phyloP scores from a whole-genome alignment of 1,284 basidiomycete genomes.

The Sanghuangporus sanghuang region DNA sequence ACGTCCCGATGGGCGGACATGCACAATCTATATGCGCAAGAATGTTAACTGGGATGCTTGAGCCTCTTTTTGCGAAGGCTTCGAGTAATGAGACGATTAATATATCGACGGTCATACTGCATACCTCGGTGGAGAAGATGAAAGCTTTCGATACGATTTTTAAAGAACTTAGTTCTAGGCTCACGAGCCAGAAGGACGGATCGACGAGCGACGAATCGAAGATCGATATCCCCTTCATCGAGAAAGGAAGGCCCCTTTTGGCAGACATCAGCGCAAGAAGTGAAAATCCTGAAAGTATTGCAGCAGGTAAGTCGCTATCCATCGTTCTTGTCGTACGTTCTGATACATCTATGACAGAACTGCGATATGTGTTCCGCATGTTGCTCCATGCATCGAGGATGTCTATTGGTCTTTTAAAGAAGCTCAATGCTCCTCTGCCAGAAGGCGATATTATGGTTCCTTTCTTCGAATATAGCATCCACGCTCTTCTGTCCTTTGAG shows the following conservation, averaged over 20 bases:
- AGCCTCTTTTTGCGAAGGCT: slow-evolving; percentile 77
- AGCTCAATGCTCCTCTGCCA: slow-evolving; percentile 72
- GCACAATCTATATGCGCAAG: slow-evolving; percentile 93
- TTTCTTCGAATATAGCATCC: slow-evolving; percentile 83
- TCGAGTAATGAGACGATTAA: slow-evolving; percentile 61
- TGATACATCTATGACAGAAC: slow-evolving; percentile 45
- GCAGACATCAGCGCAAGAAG: slow-evolving; percentile 61
- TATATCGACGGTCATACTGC: slow-evolving; percentile 73
- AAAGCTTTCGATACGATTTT: slow-evolving; percentile 74
- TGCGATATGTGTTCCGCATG: slow-evolving; percentile 83
- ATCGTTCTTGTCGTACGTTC: slow-evolving; percentile 1
- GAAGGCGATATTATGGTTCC: slow-evolving; percentile 87
- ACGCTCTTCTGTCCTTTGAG: slow-evolving; percentile 86
- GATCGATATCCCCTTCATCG: slow-evolving; percentile 55
- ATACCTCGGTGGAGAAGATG: slow-evolving; percentile 84
- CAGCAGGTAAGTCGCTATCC: slow-evolving; percentile 45
- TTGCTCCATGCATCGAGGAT: slow-evolving; percentile 89
- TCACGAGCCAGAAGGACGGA: slow-evolving; percentile 45
- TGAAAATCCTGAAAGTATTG: slow-evolving; percentile 73
- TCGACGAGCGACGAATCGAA: slow-evolving; percentile 39
- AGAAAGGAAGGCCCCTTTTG: slow-evolving; percentile 75
- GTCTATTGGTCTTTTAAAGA: slow-evolving; percentile 74
- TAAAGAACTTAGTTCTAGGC: slow-evolving; percentile 45
- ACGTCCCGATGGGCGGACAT: slow-evolving; percentile 75
- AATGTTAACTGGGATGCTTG: slow-evolving; percentile 87